phyloP scores from a whole-genome alignment of 176 grass and related monocot species.

The Hsuehochloa calcarea region DNA sequence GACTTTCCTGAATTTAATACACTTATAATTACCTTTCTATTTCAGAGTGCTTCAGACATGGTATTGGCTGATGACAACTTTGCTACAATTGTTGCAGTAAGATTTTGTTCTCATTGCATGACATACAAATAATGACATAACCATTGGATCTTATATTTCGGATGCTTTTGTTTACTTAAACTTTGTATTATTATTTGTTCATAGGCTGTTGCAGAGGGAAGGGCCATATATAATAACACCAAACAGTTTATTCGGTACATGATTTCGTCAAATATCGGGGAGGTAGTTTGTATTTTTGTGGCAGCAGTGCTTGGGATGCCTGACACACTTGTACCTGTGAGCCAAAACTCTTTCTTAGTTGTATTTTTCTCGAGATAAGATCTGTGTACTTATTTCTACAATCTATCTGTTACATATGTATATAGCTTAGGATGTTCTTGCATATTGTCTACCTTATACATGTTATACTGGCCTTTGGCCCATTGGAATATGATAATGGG shows the following conservation, averaged over 20 bases:
- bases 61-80: conserved; percentile 99
- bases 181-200: conserved; percentile 34
- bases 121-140: conserved; percentile 33
- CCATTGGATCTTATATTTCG: conserved; percentile 8
- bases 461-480: too few species aligned
- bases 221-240: conserved; percentile 99
- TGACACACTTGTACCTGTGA: conserved; percentile 94
- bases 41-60: conserved; percentile 99
- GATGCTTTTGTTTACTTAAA: conserved; percentile 34
- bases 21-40: conserved; percentile 33
- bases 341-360: conserved; percentile 22
- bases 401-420: neutral
- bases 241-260: conserved; percentile 99
- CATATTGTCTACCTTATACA: too few species aligned
- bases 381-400: neutral
- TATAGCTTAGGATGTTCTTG: too few species aligned
- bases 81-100: conserved; percentile 96
- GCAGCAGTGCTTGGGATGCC: conserved; percentile 97
- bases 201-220: conserved; percentile 96
- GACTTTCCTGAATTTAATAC: conserved; percentile 2
- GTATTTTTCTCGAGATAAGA: neutral
- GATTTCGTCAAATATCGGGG: conserved; percentile 99
- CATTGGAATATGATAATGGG: too few species aligned
- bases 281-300: conserved; percentile 99
- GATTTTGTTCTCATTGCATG: conserved; percentile 32